Conservation (phyloP, 208 protist genomes). For the Acanthamoeba royreba region DNA sequence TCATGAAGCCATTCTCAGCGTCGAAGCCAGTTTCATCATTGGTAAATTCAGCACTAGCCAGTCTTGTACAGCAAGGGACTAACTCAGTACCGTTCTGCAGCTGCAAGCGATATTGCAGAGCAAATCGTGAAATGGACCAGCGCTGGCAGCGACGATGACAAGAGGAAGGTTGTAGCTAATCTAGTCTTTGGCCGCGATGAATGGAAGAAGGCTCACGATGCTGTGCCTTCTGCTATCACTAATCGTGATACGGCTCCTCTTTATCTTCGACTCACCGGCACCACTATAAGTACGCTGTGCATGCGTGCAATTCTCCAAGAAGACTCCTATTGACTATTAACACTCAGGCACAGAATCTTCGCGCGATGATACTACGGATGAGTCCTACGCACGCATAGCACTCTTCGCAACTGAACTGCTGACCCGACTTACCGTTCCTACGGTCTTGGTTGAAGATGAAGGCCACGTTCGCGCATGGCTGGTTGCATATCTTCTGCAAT, state of each 20-base stretch:
- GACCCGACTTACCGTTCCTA: not conserved
- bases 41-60: not conserved
- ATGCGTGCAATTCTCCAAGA: too few relatives aligned
- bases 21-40: not conserved
- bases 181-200: not conserved
- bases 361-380: not conserved
- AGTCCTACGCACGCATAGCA: not conserved
- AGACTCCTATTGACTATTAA: too few relatives aligned
- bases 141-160: not conserved
- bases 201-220: not conserved
- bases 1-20: not conserved
- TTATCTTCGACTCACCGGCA: not conserved
- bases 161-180: not conserved
- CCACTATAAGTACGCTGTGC: not conserved
- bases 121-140: not conserved
- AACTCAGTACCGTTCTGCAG: too few relatives aligned
- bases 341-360: too few relatives aligned
- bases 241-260: not conserved
- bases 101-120: not conserved
- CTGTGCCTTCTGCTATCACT: not conserved
- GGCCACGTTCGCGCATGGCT: not conserved
- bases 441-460: not conserved
- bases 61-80: too few relatives aligned
- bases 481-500: not conserved
- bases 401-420: constrained; percentile 5